A percentile compares a stretch with the other conserved stretches of the same genome.
phyloP scores from a whole-genome alignment of 2,329 filamentous ascomycete genomes.

The Neonectria sp. region DNA sequence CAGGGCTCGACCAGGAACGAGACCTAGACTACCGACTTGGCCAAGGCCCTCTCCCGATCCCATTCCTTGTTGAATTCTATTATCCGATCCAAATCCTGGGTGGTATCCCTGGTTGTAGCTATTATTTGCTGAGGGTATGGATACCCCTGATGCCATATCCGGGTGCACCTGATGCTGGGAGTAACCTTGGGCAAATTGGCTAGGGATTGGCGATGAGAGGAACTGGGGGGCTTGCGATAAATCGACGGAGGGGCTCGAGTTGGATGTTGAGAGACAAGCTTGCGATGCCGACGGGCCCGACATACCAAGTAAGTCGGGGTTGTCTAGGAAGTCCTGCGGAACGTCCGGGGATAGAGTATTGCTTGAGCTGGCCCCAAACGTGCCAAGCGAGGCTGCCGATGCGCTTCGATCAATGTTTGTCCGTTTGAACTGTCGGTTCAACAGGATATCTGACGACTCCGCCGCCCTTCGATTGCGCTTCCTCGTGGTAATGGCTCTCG shows the following conservation, averaged over 20 bases:
- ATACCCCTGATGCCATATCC: background rate
- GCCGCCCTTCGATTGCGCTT: constrained; percentile 57
- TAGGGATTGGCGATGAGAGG: constrained; percentile 8
- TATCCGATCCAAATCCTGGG: background rate
- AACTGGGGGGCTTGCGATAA: constrained; percentile 18
- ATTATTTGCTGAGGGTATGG: background rate
- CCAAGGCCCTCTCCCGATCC: background rate
- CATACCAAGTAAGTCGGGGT: background rate
- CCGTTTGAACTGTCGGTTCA: constrained; percentile 41
- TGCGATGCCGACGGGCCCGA: constrained; percentile 11
- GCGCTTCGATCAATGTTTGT: constrained; percentile 39
- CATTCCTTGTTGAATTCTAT: background rate
- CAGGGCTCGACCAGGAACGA: background rate
- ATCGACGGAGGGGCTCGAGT: constrained; percentile 19
- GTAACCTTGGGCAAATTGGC: constrained; percentile 10
- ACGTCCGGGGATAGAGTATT: constrained; percentile 5
- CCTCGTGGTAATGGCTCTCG: constrained; percentile 69
- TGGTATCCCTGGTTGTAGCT: constrained; percentile 1
- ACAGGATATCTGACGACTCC: constrained; percentile 33
- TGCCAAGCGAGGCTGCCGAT: constrained; percentile 32
- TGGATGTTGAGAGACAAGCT: constrained; percentile 1
- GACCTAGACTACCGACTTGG: background rate
- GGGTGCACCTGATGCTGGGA: background rate
- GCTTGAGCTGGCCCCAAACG: constrained; percentile 29
- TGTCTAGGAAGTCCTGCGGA: constrained; percentile 8